Evolutionary conservation across 345 rosid species (phyloP), one percentile per base, ranked within the genome.

Genomic region (Citrus australasica): DNA sequence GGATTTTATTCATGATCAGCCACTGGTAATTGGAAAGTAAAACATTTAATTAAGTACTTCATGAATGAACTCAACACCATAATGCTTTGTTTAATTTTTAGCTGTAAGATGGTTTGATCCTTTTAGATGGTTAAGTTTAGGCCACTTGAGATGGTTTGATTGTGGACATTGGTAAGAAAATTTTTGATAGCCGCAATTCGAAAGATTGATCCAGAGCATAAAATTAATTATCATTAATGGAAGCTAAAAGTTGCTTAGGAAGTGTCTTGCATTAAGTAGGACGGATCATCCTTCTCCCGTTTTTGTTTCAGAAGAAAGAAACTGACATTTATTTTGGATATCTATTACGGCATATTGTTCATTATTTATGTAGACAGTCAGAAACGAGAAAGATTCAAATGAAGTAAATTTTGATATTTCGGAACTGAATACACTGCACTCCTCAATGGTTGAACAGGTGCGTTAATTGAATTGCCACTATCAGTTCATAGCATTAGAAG

Each of bases 381-480:
- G 86, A 38, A 86, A 83, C 55, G 89, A 90, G 19, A 83, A 78
- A 60, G 84, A 85, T 67, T 73, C 79, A 66, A 79, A 77, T 0
- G 93, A 88, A 79, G 84, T 83, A 53, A 88, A 88, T 38, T 84
- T 90, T 65, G 90, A 88, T 65, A 84, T 88, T 59, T 82, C 88
- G 58, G 92, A 90, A 76, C 79, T 90, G 53, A 77, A 9, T 64
- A 67, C 84, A 1, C 70, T 76, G 38, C 80, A 85, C 13, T 84
- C 90, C 67, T 74, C 79, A 25, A 60, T 19, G 40, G 75, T 90
- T 69, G 79, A 85, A 25, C 90, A 84, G 93, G 89, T 90, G 69
- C 58, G 4, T 40, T 24, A 66, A 17, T 9, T n/a, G 25, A 35
- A 10, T 11, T 25, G 59, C 33, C 67, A 62, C 58, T 69, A 11